A percentile compares a stretch with the other conserved stretches of the same genome.
phyloP scores from a whole-genome alignment of 2,329 filamentous ascomycete species.

The Fusarium denticulatum region DNA sequence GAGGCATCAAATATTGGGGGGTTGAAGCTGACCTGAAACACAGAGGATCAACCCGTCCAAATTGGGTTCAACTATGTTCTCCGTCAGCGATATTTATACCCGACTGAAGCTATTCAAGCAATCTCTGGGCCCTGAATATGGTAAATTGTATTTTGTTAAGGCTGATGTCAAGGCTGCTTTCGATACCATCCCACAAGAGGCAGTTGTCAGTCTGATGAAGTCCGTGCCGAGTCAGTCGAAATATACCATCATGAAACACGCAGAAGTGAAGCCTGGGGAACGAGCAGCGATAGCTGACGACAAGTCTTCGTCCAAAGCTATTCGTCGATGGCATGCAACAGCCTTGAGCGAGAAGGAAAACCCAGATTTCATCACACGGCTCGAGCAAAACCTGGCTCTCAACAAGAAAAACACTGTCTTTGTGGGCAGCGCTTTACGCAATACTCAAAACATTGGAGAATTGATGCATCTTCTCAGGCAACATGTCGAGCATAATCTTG shows the following conservation, averaged over 20 bases:
- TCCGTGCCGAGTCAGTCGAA: constrained; percentile 64
- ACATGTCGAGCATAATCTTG: constrained; percentile 85
- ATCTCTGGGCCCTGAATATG: constrained; percentile 51
- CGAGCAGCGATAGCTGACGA: constrained; percentile 32
- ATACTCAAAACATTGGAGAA: constrained; percentile 63
- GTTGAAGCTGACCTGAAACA: constrained; percentile 23
- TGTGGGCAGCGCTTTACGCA: constrained; percentile 73
- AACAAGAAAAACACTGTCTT: constrained; percentile 77
- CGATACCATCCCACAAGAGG: constrained; percentile 89
- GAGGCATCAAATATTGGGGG: not conserved
- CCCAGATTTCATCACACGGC: constrained; percentile 55
- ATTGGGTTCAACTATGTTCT: constrained; percentile 84
- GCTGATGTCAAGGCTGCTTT: constrained; percentile 93
- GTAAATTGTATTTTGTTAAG: constrained; percentile 84
- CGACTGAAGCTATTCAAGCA: constrained; percentile 76
- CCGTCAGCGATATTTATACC: constrained; percentile 80
- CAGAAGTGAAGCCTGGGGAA: constrained; percentile 70
- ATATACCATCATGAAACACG: constrained; percentile 80
- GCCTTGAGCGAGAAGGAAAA: constrained; percentile 58
- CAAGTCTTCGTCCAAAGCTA: constrained; percentile 48
- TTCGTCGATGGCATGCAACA: constrained; percentile 62
- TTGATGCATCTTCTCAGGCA: constrained; percentile 77
- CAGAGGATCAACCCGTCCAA: constrained; percentile 61
- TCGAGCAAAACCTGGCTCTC: constrained; percentile 53
- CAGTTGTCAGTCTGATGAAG: constrained; percentile 73